Evolutionary conservation across 2,329 filamentous ascomycete species (phyloP).

Genomic region (Colletotrichum falcatum): DNA sequence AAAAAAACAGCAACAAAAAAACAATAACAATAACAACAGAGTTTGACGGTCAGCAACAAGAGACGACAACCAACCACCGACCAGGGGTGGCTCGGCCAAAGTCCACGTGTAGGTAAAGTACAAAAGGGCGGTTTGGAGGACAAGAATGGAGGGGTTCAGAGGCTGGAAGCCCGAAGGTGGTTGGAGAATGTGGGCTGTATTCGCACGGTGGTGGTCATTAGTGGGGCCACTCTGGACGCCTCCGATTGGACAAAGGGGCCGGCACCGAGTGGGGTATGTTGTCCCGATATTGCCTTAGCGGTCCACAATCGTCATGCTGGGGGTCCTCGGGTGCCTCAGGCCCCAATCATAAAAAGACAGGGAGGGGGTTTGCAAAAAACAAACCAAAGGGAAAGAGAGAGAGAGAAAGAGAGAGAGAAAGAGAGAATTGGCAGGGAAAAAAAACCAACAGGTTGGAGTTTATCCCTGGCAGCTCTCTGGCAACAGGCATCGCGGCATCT

Average conservation of each 20-base stretch:
- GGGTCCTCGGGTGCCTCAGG: constrained; percentile 15
- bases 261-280: constrained; percentile 30
- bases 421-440: constrained; percentile 1
- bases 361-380: constrained; percentile 8
- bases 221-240: constrained; percentile 22
- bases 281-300: constrained; percentile 28
- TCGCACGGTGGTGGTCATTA: background rate
- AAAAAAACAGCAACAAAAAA: constrained; percentile 1
- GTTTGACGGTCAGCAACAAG: constrained; percentile 9
- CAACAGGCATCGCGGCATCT: constrained; percentile 32
- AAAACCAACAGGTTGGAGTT: background rate
- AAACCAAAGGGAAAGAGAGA: background rate
- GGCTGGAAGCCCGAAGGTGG: constrained; percentile 21
- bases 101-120: background rate
- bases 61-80: constrained; percentile 9
- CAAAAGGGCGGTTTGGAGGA: constrained; percentile 11
- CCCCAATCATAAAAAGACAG: background rate
- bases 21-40: too few species aligned
- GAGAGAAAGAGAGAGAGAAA: background rate
- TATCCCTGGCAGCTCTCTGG: constrained; percentile 25
- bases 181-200: constrained; percentile 32
- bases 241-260: constrained; percentile 32
- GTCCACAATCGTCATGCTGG: constrained; percentile 29
- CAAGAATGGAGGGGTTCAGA: constrained; percentile 18
- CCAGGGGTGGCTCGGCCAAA: constrained; percentile 14